Evolutionary conservation across 495 filamentous ascomycete species (phyloP).

Genomic region (Penicillium crystallinum): DNA sequence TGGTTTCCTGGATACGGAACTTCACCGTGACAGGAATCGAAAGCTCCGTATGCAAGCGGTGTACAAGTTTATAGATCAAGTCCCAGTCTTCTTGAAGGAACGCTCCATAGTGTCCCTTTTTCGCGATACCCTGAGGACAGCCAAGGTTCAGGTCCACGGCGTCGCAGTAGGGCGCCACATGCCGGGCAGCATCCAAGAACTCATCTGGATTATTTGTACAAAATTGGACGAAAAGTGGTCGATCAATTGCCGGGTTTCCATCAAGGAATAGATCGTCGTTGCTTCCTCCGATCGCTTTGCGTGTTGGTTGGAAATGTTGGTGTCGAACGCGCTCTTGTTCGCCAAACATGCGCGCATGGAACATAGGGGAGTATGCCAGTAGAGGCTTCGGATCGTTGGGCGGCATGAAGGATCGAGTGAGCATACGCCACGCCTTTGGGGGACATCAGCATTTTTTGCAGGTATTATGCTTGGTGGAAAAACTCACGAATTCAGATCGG

Average conservation of each 20-base stretch:
- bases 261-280: constrained; percentile 59
- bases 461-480: background rate
- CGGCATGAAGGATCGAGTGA: constrained; percentile 83
- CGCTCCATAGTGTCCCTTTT: constrained; percentile 83
- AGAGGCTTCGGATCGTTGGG: constrained; percentile 51
- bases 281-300: constrained; percentile 30
- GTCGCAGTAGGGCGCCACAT: constrained; percentile 80
- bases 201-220: constrained; percentile 83
- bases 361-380: constrained; percentile 90
- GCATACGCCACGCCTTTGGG: constrained; percentile 84
- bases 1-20: constrained; percentile 83
- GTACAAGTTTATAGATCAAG: constrained; percentile 73
- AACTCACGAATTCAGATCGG: constrained; percentile 87
- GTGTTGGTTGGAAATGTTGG: constrained; percentile 68
- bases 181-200: constrained; percentile 67
- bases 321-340: constrained; percentile 70
- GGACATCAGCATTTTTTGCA: constrained; percentile 9
- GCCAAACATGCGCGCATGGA: constrained; percentile 80
- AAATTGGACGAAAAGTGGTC: constrained; percentile 93
- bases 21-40: constrained; percentile 88
- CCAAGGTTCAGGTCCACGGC: constrained; percentile 95
- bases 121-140: constrained; percentile 95
- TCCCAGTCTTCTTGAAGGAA: constrained; percentile 93
- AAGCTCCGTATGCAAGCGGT: constrained; percentile 65
- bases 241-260: constrained; percentile 75